Percentiles rank a stretch among this genome's conserved stretches.
These are phyloP conservation scores for Desmodesmus armatus DNA, from an alignment of 139 green algal genomes.

Conservation along the genomic window DNA sequence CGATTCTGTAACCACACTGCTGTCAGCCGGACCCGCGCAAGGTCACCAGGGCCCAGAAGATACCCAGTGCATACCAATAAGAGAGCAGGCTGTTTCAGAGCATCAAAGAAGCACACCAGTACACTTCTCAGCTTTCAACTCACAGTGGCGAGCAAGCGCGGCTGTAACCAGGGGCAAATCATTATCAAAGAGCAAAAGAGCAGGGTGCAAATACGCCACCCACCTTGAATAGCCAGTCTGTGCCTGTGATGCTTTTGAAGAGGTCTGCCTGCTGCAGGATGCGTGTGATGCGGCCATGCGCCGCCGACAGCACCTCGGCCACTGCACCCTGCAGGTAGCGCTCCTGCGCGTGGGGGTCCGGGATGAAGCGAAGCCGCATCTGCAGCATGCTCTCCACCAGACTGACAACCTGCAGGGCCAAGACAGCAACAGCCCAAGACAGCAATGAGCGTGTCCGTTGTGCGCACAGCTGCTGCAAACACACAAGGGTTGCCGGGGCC, in stretches of 20 bases:
- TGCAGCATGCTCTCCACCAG: slow-evolving; percentile 41
- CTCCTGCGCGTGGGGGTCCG: slow-evolving; percentile 32
- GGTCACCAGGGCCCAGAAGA: too few species aligned
- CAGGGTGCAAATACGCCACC: neutral
- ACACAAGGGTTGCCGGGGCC: neutral
- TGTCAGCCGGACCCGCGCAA: too few species aligned
- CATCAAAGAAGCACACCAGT: too few species aligned
- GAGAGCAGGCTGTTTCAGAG: too few species aligned
- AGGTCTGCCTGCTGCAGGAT: slow-evolving; percentile 46
- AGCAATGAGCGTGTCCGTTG: neutral
- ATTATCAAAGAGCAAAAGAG: too few species aligned
- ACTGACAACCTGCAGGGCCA: neutral
- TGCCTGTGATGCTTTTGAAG: slow-evolving; percentile 31
- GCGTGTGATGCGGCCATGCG: slow-evolving; percentile 23
- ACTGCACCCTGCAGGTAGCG: slow-evolving; percentile 32
- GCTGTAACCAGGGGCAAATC: too few species aligned
- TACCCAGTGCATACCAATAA: too few species aligned
- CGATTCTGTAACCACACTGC: too few species aligned
- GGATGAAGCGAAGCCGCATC: slow-evolving; percentile 40
- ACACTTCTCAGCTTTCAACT: too few species aligned
- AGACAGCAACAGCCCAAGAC: neutral
- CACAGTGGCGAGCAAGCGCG: too few species aligned
- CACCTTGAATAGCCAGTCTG: slow-evolving; percentile 21
- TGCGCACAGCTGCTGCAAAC: neutral
- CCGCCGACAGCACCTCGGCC: slow-evolving; percentile 24